phyloP scores from a whole-genome alignment of 345 rosid genomes.

The Punica granatum region DNA sequence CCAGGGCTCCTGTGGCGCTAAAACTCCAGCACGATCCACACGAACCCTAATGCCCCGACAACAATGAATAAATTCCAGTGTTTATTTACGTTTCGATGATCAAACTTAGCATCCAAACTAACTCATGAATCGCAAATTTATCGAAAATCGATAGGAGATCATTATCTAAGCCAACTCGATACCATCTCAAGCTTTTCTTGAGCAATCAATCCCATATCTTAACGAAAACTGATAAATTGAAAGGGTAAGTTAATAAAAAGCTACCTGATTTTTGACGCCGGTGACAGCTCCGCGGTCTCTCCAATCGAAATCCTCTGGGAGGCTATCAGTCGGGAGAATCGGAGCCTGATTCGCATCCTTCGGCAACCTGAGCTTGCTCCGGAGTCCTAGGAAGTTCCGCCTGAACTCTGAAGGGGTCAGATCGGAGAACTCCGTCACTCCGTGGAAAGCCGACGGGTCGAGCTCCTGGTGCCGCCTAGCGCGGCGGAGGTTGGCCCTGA shows the following conservation, averaged over 20 bases:
- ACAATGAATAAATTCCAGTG: constrained; percentile 3
- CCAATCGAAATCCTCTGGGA: constrained; percentile 92
- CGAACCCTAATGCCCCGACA: constrained; percentile 47
- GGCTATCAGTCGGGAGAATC: constrained; percentile 60
- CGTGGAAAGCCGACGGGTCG: constrained; percentile 80
- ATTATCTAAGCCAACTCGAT: too few relatives aligned
- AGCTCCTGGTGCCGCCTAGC: constrained; percentile 70
- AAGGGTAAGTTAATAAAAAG: neutral
- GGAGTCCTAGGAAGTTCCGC: constrained; percentile 46
- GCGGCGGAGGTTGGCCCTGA: constrained; percentile 49
- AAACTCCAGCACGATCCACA: constrained; percentile 98
- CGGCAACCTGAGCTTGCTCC: constrained; percentile 46
- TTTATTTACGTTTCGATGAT: neutral
- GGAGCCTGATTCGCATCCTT: constrained; percentile 79
- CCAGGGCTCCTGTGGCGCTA: constrained; percentile 86
- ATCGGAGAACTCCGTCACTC: constrained; percentile 94
- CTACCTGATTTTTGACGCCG: constrained; percentile 75
- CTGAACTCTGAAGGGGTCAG: constrained; percentile 66
- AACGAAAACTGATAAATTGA: too few relatives aligned
- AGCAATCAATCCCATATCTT: too few relatives aligned
- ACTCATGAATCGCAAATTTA: neutral
- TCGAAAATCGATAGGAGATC: too few relatives aligned
- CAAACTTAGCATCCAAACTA: neutral
- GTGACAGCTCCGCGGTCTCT: constrained; percentile 91
- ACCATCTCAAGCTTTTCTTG: too few relatives aligned